Conservation (phyloP, 306 rosid genomes). For the Castanospermum australe region DNA sequence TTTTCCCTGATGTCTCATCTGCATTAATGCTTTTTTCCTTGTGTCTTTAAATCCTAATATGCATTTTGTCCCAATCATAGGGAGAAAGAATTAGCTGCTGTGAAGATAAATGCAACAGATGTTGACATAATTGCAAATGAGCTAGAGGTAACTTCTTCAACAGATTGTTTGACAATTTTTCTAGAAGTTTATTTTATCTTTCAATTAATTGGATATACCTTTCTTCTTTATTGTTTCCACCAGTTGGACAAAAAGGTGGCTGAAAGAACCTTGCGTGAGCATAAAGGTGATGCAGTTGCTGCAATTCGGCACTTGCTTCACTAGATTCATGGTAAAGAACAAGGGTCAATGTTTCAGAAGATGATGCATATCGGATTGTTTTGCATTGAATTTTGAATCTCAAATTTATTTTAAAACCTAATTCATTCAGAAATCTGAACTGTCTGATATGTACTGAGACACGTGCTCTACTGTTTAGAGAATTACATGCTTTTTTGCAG, state of each 20-base stretch:
- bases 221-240: neutral
- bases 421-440: neutral
- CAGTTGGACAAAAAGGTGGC: constrained; percentile 93
- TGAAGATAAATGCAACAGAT: constrained; percentile 80
- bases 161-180: neutral
- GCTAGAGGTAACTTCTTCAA: constrained; percentile 59
- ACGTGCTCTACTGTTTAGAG: neutral
- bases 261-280: constrained; percentile 93
- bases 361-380: neutral
- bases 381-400: neutral
- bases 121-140: constrained; percentile 90
- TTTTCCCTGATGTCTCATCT: neutral
- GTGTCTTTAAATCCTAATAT: neutral
- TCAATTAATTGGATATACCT: neutral
- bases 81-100: constrained; percentile 91
- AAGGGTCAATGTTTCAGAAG: neutral
- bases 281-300: constrained; percentile 97
- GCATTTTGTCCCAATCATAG: constrained; percentile 38
- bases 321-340: neutral
- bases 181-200: neutral
- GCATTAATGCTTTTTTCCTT: neutral
- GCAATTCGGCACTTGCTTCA: constrained; percentile 69
- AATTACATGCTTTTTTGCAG: neutral
- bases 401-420: neutral
- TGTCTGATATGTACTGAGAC: neutral